Conservation (phyloP, 2,329 filamentous ascomycete species). For the Aaosphaeria arxii region DNA sequence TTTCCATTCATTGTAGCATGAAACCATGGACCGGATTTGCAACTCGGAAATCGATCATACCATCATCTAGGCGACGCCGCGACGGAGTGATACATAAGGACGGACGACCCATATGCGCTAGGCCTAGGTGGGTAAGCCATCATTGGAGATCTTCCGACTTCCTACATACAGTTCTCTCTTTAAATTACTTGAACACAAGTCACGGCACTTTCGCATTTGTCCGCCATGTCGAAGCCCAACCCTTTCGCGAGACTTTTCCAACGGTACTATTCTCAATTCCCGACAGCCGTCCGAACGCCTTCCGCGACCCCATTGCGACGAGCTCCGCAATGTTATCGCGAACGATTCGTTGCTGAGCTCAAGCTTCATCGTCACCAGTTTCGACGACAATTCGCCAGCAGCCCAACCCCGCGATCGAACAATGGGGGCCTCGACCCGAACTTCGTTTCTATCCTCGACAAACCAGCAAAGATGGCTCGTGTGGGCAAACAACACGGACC, state of each 20-base stretch:
- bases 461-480: conserved; percentile 76
- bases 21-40: neutral
- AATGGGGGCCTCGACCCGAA: conserved; percentile 62
- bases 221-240: conserved; percentile 31
- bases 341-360: conserved; percentile 14
- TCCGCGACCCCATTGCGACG: conserved; percentile 7
- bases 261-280: conserved; percentile 18
- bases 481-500: conserved; percentile 72
- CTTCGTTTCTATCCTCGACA: conserved; percentile 85
- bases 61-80: neutral
- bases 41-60: neutral
- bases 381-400: conserved; percentile 20
- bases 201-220: neutral
- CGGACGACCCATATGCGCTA: neutral
- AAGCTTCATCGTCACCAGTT: conserved; percentile 14
- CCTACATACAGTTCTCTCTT: neutral
- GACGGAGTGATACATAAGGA: neutral
- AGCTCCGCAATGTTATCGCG: conserved; percentile 35
- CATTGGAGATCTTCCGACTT: neutral
- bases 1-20: neutral
- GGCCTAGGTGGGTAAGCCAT: neutral
- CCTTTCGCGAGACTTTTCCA: conserved; percentile 31
- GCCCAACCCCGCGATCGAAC: conserved; percentile 41
- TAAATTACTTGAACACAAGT: neutral
- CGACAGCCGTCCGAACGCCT: conserved; percentile 1